Evolutionary conservation across 179 eudicot species (phyloP), one percentile per base, ranked within the genome.

Genomic region (Spinacia oleracea): DNA sequence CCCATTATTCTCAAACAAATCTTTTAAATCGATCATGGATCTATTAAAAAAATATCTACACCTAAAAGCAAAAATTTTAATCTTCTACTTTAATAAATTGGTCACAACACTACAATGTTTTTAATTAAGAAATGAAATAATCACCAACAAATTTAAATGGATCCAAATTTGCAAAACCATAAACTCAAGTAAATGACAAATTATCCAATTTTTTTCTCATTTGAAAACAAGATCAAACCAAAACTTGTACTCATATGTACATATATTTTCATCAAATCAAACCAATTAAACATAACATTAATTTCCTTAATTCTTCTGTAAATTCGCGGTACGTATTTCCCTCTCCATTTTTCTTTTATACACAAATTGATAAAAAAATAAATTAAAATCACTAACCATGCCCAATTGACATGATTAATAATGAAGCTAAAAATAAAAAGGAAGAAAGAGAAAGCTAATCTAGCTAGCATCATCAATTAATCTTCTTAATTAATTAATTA

Each of bases 281-380:
- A 29, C 53, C 32, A 8, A 73, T 35, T 42, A 51, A n/a, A 10
- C 63, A 16, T 9, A 3, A 38, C 4, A 42, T 21, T 16, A 29
- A 10, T 12, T 35, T 42, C 34, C 7, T 5, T 43, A 56, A 18
- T 42, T 62, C 38, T 40, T 43, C 8, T 75, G 78, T 60, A 60
- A 60, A 67, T 35, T 67, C 8, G 23, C 45, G 21, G 71, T 40
- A 35, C 21, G 15, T 2, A 16, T 38, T 60, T 16, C 9, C 27
- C 34, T 35, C 69, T 45, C 40, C 42, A 20, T 58, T 77, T 75
- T 27, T 79, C 45, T 73, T 46, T 72, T 76, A 70, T 75, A 42
- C 50, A 75, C 83, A 64, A 55, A 69, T 40, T 3, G 9, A 14
- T 20, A 67, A n/a, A 15, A 74, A 35, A 51, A 32, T 16, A 21